A percentile compares a stretch with the other conserved stretches of the same genome.
These are phyloP conservation scores for Globisporangium uncinulatum DNA, from an alignment of 352 stramenopile species.

Conservation along the genomic window DNA sequence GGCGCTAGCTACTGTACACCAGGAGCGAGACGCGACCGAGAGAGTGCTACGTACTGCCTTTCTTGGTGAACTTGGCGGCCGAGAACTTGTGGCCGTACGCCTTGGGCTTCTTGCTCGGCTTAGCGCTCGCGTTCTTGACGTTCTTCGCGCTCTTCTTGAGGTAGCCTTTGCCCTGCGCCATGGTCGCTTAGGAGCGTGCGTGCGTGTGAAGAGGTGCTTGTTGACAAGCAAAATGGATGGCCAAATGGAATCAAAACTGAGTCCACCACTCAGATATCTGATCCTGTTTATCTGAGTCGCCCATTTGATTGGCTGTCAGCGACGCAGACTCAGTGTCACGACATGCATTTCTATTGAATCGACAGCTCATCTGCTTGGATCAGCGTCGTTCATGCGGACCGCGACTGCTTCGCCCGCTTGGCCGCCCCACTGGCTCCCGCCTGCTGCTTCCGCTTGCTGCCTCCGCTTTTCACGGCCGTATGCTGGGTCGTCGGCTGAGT, in stretches of 20 bases:
- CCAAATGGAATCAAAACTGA: too few species aligned
- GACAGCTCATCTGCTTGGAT: too few species aligned
- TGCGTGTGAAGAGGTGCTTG: too few species aligned
- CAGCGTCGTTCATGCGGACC: neutral
- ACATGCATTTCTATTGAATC: too few species aligned
- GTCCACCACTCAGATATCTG: too few species aligned
- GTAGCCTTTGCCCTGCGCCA: constrained; percentile 79
- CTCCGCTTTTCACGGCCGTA: too few species aligned
- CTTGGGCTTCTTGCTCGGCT: constrained; percentile 65
- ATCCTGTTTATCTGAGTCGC: too few species aligned
- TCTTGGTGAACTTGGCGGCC: constrained; percentile 83
- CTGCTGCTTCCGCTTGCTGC: neutral
- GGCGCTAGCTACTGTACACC: too few species aligned
- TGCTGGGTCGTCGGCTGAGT: neutral
- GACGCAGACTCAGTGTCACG: too few species aligned
- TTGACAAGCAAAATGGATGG: too few species aligned
- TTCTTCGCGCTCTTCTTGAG: constrained; percentile 74
- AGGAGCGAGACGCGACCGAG: neutral
- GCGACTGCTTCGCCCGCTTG: neutral
- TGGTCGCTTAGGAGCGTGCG: constrained; percentile 11
- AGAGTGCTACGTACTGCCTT: constrained; percentile 61
- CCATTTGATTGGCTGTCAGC: too few species aligned
- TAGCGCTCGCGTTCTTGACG: constrained; percentile 66
- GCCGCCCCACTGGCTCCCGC: neutral
- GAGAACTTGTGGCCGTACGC: constrained; percentile 78